Evolutionary conservation across 257 asterid species (phyloP).

Genomic region (Schizonepeta tenuifolia): DNA sequence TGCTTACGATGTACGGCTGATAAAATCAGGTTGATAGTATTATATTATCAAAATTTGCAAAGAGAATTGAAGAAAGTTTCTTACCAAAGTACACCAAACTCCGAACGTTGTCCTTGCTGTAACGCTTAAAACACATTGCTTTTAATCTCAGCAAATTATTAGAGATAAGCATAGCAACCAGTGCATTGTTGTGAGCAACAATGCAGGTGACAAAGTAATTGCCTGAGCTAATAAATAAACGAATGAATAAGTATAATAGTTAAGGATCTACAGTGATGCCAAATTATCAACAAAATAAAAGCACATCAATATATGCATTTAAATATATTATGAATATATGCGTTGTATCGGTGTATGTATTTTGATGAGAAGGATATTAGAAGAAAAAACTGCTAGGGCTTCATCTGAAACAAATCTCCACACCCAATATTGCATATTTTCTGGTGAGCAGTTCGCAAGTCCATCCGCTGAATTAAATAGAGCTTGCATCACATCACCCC

Average conservation of each 20-base stretch:
- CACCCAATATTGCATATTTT: conserved; percentile 56
- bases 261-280: conserved; percentile 54
- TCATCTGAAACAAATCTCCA: conserved; percentile 84
- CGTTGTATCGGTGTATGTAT: conserved; percentile 20
- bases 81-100: conserved; percentile 86
- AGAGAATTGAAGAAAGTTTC: conserved; percentile 41
- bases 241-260: conserved; percentile 84
- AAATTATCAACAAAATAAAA: conserved; percentile 3
- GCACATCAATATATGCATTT: neutral
- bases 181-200: conserved; percentile 95
- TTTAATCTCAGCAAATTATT: conserved; percentile 96
- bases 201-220: conserved; percentile 89
- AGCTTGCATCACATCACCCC: conserved; percentile 94
- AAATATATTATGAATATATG: neutral
- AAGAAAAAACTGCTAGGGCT: conserved; percentile 73
- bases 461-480: conserved; percentile 88
- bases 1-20: conserved; percentile 17
- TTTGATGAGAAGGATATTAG: conserved; percentile 77
- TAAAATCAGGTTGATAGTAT: conserved; percentile 8
- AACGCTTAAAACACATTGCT: conserved; percentile 94
- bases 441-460: conserved; percentile 79
- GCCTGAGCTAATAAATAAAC: conserved; percentile 94
- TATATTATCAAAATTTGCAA: conserved; percentile 4
- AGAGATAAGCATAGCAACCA: conserved; percentile 93
- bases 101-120: conserved; percentile 88